Evolutionary conservation across 805 yeast genomes (phyloP).

Genomic region (Torulaspora quercuum): DNA sequence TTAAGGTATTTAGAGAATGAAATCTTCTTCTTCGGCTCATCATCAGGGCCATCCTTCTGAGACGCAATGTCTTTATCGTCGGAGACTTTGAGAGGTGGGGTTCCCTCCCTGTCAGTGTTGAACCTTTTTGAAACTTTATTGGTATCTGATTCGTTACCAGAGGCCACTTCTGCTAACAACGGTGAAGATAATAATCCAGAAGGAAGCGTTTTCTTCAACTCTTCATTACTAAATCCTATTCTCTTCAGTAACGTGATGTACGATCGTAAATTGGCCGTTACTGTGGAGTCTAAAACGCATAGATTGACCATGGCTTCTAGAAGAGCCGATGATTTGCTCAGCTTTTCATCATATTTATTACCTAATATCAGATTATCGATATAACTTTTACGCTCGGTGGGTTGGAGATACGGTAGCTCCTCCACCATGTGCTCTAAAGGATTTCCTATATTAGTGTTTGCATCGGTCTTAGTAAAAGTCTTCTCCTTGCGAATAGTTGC

Average conservation of each 20-base stretch:
- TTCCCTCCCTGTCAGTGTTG: conserved; percentile 8
- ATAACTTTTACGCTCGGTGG: conserved; percentile 29
- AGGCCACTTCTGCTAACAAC: background rate
- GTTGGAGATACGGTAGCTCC: conserved; percentile 25
- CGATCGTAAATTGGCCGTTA: conserved; percentile 25
- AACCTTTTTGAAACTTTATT: conserved; percentile 3
- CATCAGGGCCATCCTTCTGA: conserved; percentile 14
- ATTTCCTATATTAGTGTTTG: conserved; percentile 13
- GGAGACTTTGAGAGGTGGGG: conserved; percentile 8
- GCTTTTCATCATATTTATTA: conserved; percentile 10
- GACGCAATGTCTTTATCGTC: background rate
- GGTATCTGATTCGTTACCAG: background rate
- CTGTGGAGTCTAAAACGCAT: conserved; percentile 27
- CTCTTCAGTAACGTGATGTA: conserved; percentile 24
- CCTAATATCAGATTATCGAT: conserved; percentile 24
- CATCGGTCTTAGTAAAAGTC: conserved; percentile 8
- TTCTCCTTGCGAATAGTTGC: conserved; percentile 20
- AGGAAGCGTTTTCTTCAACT: conserved; percentile 15
- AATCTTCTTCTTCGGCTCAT: conserved; percentile 33
- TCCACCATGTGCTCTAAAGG: conserved; percentile 24
- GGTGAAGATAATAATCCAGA: conserved; percentile 3
- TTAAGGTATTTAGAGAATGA: conserved; percentile 35
- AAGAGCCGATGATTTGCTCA: conserved; percentile 14
- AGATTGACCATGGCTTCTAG: conserved; percentile 24
- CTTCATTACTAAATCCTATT: conserved; percentile 23